A percentile compares a stretch with the other conserved stretches of the same genome.
These are phyloP conservation scores for Fusarium austroafricanum DNA, from an alignment of 2,329 filamentous ascomycete genomes.

Conservation along the genomic window DNA sequence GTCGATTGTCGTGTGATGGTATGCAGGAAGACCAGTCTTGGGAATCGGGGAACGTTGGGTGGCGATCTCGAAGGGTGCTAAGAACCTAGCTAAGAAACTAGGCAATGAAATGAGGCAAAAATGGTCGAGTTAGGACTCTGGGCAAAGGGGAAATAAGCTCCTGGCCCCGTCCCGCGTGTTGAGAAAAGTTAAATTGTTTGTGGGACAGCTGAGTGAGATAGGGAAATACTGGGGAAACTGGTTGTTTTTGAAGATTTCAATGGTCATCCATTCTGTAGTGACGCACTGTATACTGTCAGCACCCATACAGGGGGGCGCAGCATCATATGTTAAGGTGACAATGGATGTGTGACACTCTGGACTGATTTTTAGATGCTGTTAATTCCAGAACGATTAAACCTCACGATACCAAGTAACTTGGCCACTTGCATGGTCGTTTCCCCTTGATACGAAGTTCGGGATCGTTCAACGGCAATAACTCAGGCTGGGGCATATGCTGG, in stretches of 20 bases:
- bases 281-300: slow-evolving; percentile 34
- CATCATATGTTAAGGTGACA: background rate
- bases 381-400: background rate
- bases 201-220: slow-evolving; percentile 3
- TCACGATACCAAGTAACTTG: background rate
- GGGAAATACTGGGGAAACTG: slow-evolving; percentile 18
- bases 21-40: slow-evolving; percentile 10
- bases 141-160: slow-evolving; percentile 14
- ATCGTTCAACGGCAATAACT: slow-evolving; percentile 23
- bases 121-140: background rate
- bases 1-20: slow-evolving; percentile 29
- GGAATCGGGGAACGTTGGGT: slow-evolving; percentile 10
- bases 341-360: background rate
- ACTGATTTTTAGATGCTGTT: background rate
- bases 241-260: slow-evolving; percentile 17
- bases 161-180: slow-evolving; percentile 11
- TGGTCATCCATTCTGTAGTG: background rate
- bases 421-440: slow-evolving; percentile 11
- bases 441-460: slow-evolving; percentile 2
- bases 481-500: no score
- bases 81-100: background rate
- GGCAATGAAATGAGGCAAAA: background rate
- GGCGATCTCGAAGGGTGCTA: slow-evolving; percentile 32
- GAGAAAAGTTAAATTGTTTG: slow-evolving; percentile 14
- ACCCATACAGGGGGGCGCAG: no score